These are phyloP conservation scores for Leccinum broughii DNA, from an alignment of 768 basidiomycete genomes.

Conservation along the genomic window DNA sequence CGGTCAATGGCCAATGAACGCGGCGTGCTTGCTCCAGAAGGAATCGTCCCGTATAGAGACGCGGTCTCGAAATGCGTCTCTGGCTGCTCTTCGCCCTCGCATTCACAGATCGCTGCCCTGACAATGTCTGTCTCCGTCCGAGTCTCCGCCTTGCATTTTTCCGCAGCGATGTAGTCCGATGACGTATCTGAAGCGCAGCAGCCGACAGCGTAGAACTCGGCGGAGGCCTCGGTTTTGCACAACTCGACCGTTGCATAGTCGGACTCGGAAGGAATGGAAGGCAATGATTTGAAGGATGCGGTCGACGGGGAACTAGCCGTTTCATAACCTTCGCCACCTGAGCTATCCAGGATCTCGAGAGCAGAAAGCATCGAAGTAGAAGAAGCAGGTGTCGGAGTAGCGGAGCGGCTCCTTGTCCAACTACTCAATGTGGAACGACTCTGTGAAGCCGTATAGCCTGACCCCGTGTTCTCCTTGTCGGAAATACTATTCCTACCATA, in stretches of 20 bases:
- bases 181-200: slow-evolving; percentile 41
- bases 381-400: slow-evolving; percentile 34
- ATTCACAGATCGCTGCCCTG: slow-evolving; percentile 46
- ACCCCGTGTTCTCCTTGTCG: slow-evolving; percentile 57
- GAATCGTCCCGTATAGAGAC: slow-evolving; percentile 37
- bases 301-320: slow-evolving; percentile 44
- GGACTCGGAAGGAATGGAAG: slow-evolving; percentile 58
- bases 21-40: slow-evolving; percentile 36
- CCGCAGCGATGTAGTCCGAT: slow-evolving; percentile 53
- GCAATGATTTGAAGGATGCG: slow-evolving; percentile 56
- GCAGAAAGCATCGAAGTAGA: slow-evolving; percentile 30
- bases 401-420: slow-evolving; percentile 36
- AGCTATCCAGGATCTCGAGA: slow-evolving; percentile 33
- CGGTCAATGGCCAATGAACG: slow-evolving; percentile 39
- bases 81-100: slow-evolving; percentile 34
- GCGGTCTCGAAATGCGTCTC: slow-evolving; percentile 55
- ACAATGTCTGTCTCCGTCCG: slow-evolving; percentile 42
- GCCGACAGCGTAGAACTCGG: slow-evolving; percentile 51
- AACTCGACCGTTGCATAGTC: slow-evolving; percentile 44
- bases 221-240: slow-evolving; percentile 43
- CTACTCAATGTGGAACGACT: slow-evolving; percentile 35
- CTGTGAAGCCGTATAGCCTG: slow-evolving; percentile 35
- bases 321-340: slow-evolving; percentile 54
- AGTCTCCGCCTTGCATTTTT: slow-evolving; percentile 43
- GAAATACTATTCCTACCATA: slow-evolving; percentile 42